These are phyloP conservation scores for Zangia roseola DNA, from an alignment of 768 basidiomycete species.

Conservation along the genomic window DNA sequence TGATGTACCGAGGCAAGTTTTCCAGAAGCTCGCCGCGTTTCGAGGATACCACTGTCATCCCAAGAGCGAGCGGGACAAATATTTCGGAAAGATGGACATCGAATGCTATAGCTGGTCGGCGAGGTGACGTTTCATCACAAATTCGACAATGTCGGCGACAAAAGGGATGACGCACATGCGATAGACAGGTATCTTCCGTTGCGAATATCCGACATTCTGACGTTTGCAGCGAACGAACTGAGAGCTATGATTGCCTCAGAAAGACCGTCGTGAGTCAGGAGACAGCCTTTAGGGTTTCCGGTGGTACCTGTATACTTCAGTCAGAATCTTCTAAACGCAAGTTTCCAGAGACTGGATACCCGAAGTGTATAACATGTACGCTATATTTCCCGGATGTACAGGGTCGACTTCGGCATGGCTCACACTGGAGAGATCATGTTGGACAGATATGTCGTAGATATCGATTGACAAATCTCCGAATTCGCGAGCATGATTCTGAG, in stretches of 20 bases:
- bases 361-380: slow-evolving; percentile 52
- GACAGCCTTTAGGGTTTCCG: slow-evolving; percentile 51
- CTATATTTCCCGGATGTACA: slow-evolving; percentile 33
- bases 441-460: slow-evolving; percentile 20
- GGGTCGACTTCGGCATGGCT: slow-evolving; percentile 26
- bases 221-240: slow-evolving; percentile 21
- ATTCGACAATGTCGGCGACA: background rate
- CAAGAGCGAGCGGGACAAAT: slow-evolving; percentile 39
- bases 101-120: slow-evolving; percentile 45
- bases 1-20: slow-evolving; percentile 41
- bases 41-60: slow-evolving; percentile 45
- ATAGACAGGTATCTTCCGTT: slow-evolving; percentile 38
- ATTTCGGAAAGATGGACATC: slow-evolving; percentile 51
- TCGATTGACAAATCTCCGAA: slow-evolving; percentile 25
- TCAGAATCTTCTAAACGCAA: slow-evolving; percentile 10
- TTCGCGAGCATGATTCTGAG: slow-evolving; percentile 3
- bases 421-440: slow-evolving; percentile 29
- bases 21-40: slow-evolving; percentile 39
- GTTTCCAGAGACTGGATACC: slow-evolving; percentile 26
- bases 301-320: slow-evolving; percentile 38
- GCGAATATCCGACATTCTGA: slow-evolving; percentile 25
- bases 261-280: slow-evolving; percentile 38
- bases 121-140: background rate
- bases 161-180: slow-evolving; percentile 37
- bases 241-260: slow-evolving; percentile 32